Evolutionary conservation across 768 basidiomycete species (phyloP).

Genomic region (Podaxis mareebaensis): DNA sequence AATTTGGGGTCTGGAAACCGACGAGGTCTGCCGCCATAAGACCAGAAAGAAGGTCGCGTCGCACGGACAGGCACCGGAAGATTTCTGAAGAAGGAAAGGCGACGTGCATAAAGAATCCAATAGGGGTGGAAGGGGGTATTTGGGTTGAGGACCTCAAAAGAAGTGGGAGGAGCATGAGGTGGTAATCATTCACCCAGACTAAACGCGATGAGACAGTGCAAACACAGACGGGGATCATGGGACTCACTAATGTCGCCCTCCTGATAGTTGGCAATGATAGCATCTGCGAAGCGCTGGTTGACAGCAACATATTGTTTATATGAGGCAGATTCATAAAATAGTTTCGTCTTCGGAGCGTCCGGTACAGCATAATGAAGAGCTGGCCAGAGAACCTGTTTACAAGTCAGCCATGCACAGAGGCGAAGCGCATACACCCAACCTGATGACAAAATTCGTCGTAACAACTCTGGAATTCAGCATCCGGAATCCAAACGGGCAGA

Average conservation of each 20-base stretch:
- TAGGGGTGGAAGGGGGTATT: slow-evolving; percentile 60
- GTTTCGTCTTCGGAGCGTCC: slow-evolving; percentile 82
- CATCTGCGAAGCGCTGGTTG: slow-evolving; percentile 87
- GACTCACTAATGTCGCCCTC: slow-evolving; percentile 78
- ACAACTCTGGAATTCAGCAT: slow-evolving; percentile 73
- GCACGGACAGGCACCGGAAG: slow-evolving; percentile 85
- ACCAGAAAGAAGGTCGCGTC: slow-evolving; percentile 77
- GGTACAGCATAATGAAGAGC: slow-evolving; percentile 85
- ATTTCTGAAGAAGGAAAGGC: slow-evolving; percentile 96
- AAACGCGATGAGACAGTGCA: background rate
- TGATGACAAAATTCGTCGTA: slow-evolving; percentile 91
- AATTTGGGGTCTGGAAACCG: slow-evolving; percentile 88
- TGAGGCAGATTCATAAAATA: slow-evolving; percentile 76
- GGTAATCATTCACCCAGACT: slow-evolving; percentile 94
- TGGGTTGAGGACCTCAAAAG: slow-evolving; percentile 70
- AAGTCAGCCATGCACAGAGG: slow-evolving; percentile 21
- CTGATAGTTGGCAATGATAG: slow-evolving; percentile 75
- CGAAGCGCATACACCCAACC: slow-evolving; percentile 36
- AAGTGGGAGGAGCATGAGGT: slow-evolving; percentile 88
- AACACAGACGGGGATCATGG: background rate
- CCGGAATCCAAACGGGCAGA: slow-evolving; percentile 77
- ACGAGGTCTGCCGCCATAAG: slow-evolving; percentile 93
- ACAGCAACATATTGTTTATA: slow-evolving; percentile 88
- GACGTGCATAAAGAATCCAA: slow-evolving; percentile 96
- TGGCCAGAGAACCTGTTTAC: slow-evolving; percentile 71